Base-by-base conservation (phyloP, 2,329 filamentous ascomycete species). In the Alternaria sp. region DNA sequence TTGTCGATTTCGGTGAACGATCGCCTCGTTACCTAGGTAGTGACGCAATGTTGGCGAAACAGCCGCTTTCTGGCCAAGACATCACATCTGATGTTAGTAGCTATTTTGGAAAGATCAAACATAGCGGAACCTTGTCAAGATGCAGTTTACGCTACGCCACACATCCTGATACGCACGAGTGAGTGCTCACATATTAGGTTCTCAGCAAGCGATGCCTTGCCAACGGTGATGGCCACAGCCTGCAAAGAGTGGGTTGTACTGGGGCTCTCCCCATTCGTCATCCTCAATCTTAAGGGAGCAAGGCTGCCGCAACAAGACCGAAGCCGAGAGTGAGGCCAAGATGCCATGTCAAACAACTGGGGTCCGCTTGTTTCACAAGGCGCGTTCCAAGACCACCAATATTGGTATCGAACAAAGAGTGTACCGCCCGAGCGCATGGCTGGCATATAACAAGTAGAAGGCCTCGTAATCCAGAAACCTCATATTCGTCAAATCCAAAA, bases 291-390 rank as follows among this genome's bases (percentile, higher is more conserved):
- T 26, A 32, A 46, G 19, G 23, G 17, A 40, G 59, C 30, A 30
- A 36, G 17, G 28, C 32, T 46, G 21, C 36, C 36, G 43, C 46
- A 62, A 47, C 59, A 43, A 62, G 55, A 46, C 47, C 40, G 30
- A 52, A 46, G 12, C 44, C 28, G 43, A 59, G 21, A 30, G 23
- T 40, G 52, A 57, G 23, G 59, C 59, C 59, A 62, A 62, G 59
- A 47, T 62, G 55, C 59, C 55, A 49, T 54, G 44, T 62, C 59
- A 44, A 57, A 59, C 49, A 58, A 54, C 50, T 30, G 43, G 47
- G 36, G 55, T 47, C 59, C 55, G 59, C 55, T 46, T 54, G 59
- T 62, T 62, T 62, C 59, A 62, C 21, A 47, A 47, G 43, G 47
- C 55, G 30, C 30, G 19, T 43, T 59, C 59, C 59, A 62, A 62